Percentiles rank a stretch among this genome's conserved stretches.
Evolutionary conservation across 176 grass and related monocot genomes (phyloP).

Genomic region (Carex parvula): DNA sequence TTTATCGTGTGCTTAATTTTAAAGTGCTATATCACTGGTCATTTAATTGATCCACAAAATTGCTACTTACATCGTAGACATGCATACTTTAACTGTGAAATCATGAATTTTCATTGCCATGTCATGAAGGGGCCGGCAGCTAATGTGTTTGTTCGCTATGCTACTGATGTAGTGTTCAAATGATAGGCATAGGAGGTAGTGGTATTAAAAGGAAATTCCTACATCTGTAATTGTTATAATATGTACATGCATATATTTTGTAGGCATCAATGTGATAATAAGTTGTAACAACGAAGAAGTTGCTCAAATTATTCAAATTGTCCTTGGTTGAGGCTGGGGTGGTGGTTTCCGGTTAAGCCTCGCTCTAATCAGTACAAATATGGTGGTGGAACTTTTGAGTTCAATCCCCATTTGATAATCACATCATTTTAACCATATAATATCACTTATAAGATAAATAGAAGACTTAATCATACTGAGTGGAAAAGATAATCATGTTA

Average conservation of each 20-base stretch:
- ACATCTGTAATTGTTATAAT: not conserved
- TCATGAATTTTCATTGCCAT: not conserved
- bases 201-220: not conserved
- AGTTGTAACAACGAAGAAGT: not conserved
- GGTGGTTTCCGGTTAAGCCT: no score
- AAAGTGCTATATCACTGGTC: not conserved
- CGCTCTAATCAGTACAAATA: no score
- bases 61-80: not conserved
- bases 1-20: not conserved
- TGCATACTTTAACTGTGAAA: not conserved
- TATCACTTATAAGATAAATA: not conserved
- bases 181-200: not conserved
- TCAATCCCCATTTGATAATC: no score
- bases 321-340: no score
- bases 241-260: not conserved
- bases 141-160: not conserved
- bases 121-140: not conserved
- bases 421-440: no score
- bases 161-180: not conserved
- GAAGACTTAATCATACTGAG: not conserved
- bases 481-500: not conserved
- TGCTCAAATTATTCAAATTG: no score
- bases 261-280: not conserved
- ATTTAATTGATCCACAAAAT: not conserved
- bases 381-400: no score